Base-by-base conservation (phyloP, 1,284 basidiomycete species). In the Sphagnurus paluster region DNA sequence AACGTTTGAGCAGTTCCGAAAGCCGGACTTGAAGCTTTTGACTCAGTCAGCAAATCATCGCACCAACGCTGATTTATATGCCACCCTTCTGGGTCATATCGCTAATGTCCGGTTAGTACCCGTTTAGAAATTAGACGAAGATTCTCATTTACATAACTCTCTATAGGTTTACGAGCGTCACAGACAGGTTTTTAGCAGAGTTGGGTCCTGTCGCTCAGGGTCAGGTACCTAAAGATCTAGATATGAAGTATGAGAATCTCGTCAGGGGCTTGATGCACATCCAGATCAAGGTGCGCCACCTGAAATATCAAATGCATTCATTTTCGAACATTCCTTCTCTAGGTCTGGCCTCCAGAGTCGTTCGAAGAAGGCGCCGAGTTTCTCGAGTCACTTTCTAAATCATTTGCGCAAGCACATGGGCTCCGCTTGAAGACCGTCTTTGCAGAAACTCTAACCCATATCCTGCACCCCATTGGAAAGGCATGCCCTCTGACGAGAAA, bases 291-390 rank as follows among this genome's bases (percentile, higher is more conserved):
- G 90, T 87, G 49, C 41, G 68, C 49, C 9, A n/a, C n/a, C 20
- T 4, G 32, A 13, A 25, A 29, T 49, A 13, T 5, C 25, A 5
- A 20, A 17, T 20, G 45, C 38, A 28, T 20, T 20, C 28, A 21
- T 16, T 38, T 1, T n/a, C 5, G 23, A 17, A 23, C 42, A 32
- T 39, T 20, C 39, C 29, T 44, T 29, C 24, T 34, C 35, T 56
- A 92, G 89, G 90, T 95, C 28, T 98, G 93, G 79, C 95, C 95
- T 0, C 89, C 93, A 33, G 90, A 95, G 60, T 83, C 87, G 2
- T 95, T 98, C 51, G 95, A 98, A 63, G 90, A 96, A 65, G 91
- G 90, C 2, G 89, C 93, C 4, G 94, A 98, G 55, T 97, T 98
- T 58, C 71, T 98, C 64, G 85, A 91, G 44, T 79, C 83, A 2